Evolutionary conservation across 2,329 filamentous ascomycete species (phyloP).

Genomic region (Cladosporium phlei): DNA sequence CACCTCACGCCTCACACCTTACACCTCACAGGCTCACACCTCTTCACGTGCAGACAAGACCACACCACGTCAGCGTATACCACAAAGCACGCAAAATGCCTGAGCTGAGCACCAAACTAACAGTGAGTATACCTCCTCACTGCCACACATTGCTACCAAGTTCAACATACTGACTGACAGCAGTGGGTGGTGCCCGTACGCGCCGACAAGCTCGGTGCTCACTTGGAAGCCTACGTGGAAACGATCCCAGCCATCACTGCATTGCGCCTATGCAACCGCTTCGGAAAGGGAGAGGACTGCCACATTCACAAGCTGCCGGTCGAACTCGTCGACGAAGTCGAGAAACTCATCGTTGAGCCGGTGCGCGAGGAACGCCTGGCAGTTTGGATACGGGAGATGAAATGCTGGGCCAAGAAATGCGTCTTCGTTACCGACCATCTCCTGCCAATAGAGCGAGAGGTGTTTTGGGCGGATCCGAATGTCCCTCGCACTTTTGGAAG

Average conservation of each 20-base stretch:
- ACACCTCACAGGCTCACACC: too few relatives aligned
- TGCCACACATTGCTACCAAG: neutral
- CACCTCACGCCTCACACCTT: too few relatives aligned
- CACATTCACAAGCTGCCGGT: neutral
- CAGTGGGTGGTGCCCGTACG: neutral
- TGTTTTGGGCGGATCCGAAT: too few relatives aligned
- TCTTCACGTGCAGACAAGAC: too few relatives aligned
- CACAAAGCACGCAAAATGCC: neutral
- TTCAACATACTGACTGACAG: neutral
- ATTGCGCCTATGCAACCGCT: conserved; percentile 7
- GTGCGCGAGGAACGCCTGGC: neutral
- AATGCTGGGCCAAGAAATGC: neutral
- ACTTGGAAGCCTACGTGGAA: neutral
- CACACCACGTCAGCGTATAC: too few relatives aligned
- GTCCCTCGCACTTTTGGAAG: too few relatives aligned
- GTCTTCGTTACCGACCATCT: too few relatives aligned
- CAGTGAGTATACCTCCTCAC: neutral
- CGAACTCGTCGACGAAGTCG: conserved; percentile 4
- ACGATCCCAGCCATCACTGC: neutral
- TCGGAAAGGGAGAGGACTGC: neutral
- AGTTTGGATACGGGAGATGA: neutral
- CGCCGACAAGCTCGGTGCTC: neutral
- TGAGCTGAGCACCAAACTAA: neutral
- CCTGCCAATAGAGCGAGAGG: too few relatives aligned
- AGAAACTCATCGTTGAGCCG: neutral